A percentile compares a stretch with the other conserved stretches of the same genome.
phyloP scores from a whole-genome alignment of 31 red algal genomes.

The Pterothamnion heteromorphum region DNA sequence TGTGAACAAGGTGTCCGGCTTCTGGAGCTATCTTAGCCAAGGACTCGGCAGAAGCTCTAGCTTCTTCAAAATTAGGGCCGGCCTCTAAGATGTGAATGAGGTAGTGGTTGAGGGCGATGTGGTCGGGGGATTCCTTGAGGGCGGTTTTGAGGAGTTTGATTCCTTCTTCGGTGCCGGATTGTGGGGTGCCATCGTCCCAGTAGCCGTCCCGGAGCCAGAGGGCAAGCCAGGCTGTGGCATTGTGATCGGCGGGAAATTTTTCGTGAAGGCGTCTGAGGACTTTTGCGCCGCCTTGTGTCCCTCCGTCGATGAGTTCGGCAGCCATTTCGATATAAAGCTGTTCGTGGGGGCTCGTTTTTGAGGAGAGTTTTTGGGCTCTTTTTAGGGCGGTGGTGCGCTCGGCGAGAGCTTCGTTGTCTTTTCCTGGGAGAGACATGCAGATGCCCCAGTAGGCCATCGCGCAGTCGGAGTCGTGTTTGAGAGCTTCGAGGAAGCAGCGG shows the following conservation, averaged over 20 bases:
- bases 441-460: background rate
- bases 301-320: background rate
- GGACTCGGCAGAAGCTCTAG: background rate
- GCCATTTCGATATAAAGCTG: background rate
- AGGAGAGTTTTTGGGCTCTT: background rate
- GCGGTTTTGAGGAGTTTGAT: background rate
- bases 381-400: background rate
- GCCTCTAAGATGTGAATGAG: background rate
- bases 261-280: background rate
- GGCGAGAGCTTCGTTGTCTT: background rate
- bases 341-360: background rate
- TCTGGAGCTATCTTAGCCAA: background rate
- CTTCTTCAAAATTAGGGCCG: background rate
- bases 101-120: background rate
- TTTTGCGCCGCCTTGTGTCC: background rate
- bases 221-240: background rate
- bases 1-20: background rate
- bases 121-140: background rate
- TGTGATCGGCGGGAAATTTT: background rate
- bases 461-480: background rate
- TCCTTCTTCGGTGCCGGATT: background rate
- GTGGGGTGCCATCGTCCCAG: background rate
- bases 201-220: background rate
- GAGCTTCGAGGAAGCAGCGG: background rate
- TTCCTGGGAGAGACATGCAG: background rate